Base-by-base conservation (phyloP, 2,329 filamentous ascomycete genomes). In the Decorospora gaudefroyi region DNA sequence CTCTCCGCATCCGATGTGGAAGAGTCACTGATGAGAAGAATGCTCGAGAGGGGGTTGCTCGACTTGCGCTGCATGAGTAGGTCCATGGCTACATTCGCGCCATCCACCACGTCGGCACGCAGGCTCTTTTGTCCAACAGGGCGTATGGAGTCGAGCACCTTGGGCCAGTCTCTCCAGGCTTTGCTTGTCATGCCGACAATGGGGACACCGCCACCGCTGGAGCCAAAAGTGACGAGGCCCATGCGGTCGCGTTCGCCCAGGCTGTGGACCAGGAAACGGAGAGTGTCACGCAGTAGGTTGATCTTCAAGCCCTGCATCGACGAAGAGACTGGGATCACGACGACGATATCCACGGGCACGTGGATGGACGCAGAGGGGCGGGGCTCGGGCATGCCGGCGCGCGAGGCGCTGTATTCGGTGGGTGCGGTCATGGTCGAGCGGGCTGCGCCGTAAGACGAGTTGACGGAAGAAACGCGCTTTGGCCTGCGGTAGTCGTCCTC, bases 301-400 rank as follows among this genome's bases (percentile, higher is more conserved):
- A 97, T 96, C 75, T 99, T 99, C 49, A 99, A 82, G n/a, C 93
- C 93, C 71, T 97, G 93, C 92, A 97, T 99, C 0, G 93, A 97
- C 1, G 92, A 95, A 0, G 93, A 97, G 4, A 99, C 90, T 0
- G 93, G 93, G 22, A 99, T 91, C 15, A 99, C 93, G 0, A 97
- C 90, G 0, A 99, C 92, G 19, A 99, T 85, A 65, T 99, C 93
- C 40, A 97, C 83, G 1, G 93, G 92, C 11, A 97, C 89, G 66
- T 99, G 93, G 33, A 92, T 69, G 4, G 85, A 81, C 72, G 73
- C 42, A 62, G 72, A 58, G 15, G 75, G 60, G 70, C 64, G 68
- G 12, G 80, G 80, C 27, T 73, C 72, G 15, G 62, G 51, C 26
- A 61, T 57, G 13, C 71, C 72, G 27, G 55, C 59, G 19, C 72